Percentiles rank a stretch among this genome's conserved stretches.
Evolutionary conservation across 2,329 filamentous ascomycete species (phyloP).

Genomic region (Hortaea werneckii): DNA sequence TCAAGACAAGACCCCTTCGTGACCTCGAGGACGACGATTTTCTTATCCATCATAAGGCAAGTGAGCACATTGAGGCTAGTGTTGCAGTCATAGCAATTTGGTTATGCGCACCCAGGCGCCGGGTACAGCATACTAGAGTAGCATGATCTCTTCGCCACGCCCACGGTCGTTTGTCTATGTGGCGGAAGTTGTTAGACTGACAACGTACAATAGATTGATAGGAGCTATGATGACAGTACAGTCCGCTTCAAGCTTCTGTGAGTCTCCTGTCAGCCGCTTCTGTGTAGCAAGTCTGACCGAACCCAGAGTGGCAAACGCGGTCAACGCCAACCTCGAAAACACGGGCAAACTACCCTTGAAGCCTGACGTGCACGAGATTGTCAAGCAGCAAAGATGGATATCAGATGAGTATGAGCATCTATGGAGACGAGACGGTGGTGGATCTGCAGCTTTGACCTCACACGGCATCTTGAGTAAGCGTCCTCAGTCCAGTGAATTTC

Average conservation of each 20-base stretch:
- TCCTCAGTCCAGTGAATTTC: background rate
- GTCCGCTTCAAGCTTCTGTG: conserved; percentile 26
- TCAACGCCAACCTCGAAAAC: conserved; percentile 22
- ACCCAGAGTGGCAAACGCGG: conserved; percentile 15
- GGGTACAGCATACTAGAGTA: too few species aligned
- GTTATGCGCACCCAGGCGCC: too few species aligned
- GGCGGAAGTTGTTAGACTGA: too few species aligned
- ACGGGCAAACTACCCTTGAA: conserved; percentile 17
- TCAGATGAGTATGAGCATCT: conserved; percentile 25
- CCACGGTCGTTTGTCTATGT: too few species aligned
- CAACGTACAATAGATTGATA: conserved; percentile 16
- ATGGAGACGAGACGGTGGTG: conserved; percentile 24
- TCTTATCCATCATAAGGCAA: conserved; percentile 22
- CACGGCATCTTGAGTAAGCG: conserved; percentile 21
- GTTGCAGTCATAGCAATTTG: too few species aligned
- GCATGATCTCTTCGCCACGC: background rate
- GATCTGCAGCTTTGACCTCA: conserved; percentile 20
- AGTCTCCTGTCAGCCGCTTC: background rate
- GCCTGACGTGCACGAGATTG: conserved; percentile 13
- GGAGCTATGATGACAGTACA: conserved; percentile 26
- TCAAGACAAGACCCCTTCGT: conserved; percentile 21
- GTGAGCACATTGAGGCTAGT: background rate
- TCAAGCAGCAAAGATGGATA: conserved; percentile 23
- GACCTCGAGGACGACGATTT: conserved; percentile 25
- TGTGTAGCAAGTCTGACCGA: background rate